Percentiles rank a stretch among this genome's conserved stretches.
These are phyloP conservation scores for Hymenoscyphus fructigenus DNA, from an alignment of 2,329 filamentous ascomycete genomes.

Conservation along the genomic window DNA sequence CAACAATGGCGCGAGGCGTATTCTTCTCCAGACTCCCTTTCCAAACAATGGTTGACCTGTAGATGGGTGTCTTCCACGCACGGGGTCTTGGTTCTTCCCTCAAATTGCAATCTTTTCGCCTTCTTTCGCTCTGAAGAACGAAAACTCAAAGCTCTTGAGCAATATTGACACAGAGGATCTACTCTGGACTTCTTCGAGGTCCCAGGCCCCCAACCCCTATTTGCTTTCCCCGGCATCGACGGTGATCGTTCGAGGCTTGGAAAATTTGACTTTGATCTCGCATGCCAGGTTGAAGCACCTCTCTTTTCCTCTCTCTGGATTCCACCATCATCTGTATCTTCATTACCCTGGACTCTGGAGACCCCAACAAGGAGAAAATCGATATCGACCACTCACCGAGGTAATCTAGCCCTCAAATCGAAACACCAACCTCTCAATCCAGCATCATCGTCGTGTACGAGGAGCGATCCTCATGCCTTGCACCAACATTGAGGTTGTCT, in stretches of 20 bases:
- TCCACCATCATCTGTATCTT: no score
- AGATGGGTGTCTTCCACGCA: not conserved
- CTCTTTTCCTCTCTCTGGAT: no score
- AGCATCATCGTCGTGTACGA: not conserved
- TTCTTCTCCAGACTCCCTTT: not conserved
- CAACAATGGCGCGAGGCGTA: not conserved
- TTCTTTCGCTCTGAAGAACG: not conserved
- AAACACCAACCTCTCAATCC: not conserved
- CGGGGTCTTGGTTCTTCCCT: not conserved
- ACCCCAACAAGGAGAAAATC: not conserved
- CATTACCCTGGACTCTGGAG: not conserved
- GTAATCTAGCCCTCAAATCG: not conserved
- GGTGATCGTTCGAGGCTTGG: not conserved
- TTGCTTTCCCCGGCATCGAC: not conserved
- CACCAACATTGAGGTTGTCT: not conserved
- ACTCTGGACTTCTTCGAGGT: not conserved
- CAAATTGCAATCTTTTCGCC: not conserved
- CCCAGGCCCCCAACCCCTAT: not conserved
- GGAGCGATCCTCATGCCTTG: not conserved
- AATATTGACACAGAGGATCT: not conserved
- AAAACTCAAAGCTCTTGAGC: not conserved
- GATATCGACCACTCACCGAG: not conserved
- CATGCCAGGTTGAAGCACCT: no score
- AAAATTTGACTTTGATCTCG: no score
- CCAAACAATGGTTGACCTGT: slow-evolving; percentile 3